Percentiles rank a stretch among this genome's conserved stretches.
Evolutionary conservation across 75 land plant genomes (phyloP).

Genomic region (Pseudotsuga menziesii): DNA sequence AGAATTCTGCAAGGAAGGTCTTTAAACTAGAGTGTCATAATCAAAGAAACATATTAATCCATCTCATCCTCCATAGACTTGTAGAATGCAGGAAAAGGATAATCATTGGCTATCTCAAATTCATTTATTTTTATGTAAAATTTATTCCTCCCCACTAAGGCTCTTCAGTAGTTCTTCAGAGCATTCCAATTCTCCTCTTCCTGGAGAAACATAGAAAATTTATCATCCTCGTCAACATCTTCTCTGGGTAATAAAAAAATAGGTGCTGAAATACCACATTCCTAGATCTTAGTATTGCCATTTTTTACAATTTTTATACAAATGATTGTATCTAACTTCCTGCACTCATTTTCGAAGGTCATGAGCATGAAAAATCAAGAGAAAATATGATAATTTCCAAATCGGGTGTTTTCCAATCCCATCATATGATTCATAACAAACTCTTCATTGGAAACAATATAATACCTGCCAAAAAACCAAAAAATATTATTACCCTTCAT

Average conservation of each 20-base stretch:
- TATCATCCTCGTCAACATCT: constrained; percentile 56
- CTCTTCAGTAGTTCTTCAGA: constrained; percentile 16
- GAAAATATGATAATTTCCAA: constrained; percentile 44
- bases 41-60: constrained; percentile 79
- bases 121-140: constrained; percentile 88
- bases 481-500: constrained; percentile 23
- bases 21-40: constrained; percentile 16
- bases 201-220: constrained; percentile 70
- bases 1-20: no score
- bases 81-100: constrained; percentile 86
- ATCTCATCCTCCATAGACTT: constrained; percentile 55
- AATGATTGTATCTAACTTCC: no score
- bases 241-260: constrained; percentile 13
- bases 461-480: constrained; percentile 48
- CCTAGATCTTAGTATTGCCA: constrained; percentile 12
- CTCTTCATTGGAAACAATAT: constrained; percentile 49
- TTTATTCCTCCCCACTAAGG: constrained; percentile 18
- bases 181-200: constrained; percentile 71
- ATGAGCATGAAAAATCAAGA: constrained; percentile 48
- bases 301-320: neutral
- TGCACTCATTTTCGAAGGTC: constrained; percentile 56
- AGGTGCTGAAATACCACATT: neutral
- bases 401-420: constrained; percentile 55
- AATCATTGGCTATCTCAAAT: constrained; percentile 85
- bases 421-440: constrained; percentile 69